Base-by-base conservation (phyloP, 768 basidiomycete genomes). In the Pleurotus sapidus region DNA sequence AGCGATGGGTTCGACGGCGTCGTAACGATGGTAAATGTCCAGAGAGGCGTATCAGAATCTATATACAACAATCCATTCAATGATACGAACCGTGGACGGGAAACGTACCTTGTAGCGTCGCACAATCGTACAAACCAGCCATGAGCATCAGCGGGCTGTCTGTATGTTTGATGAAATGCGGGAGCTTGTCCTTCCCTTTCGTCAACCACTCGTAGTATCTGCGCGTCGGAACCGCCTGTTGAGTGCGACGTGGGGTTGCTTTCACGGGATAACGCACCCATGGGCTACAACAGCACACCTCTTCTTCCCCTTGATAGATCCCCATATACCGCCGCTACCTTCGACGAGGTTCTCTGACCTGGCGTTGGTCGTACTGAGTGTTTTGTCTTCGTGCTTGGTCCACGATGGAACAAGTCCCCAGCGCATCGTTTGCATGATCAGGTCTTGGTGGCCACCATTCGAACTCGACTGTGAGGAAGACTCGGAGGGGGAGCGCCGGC, bases 191-290 rank as follows among this genome's bases (percentile, higher is more conserved):
- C 65, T 87, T 89, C 51, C 87, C 89, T 68, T 88, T 92, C 57
- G 86, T 88, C 42, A 92, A 78, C 96, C 96, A 98, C 71, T 99
- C 96, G 67, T 93, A 98, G 69, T 97, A 97, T 27, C 93, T 93
- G 59, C 5, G 11, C 7, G n/a, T 47, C 47, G 49, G 47, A n/a
- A 15, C 57, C 49, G 39, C 51, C 55, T 46, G 38, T 30, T 9
- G 12, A 3, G 37, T 24, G 3, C n/a, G 34, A 57, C 8, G 18
- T 51, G 40, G 47, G 18, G 1, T 30, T 30, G 30, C 14, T 39
- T 17, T 23, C 20, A 49, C 34, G 45, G 7, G 34, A 7, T 43
- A 15, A 58, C 67, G 30, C 58, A 75, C 66, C 70, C 69, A 63
- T 73, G 89, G 54, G 87, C 89, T 18, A 90, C 72, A 55, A 98